Base-by-base conservation (phyloP, 306 rosid species). In the Amphicarpaea edgeworthii region DNA sequence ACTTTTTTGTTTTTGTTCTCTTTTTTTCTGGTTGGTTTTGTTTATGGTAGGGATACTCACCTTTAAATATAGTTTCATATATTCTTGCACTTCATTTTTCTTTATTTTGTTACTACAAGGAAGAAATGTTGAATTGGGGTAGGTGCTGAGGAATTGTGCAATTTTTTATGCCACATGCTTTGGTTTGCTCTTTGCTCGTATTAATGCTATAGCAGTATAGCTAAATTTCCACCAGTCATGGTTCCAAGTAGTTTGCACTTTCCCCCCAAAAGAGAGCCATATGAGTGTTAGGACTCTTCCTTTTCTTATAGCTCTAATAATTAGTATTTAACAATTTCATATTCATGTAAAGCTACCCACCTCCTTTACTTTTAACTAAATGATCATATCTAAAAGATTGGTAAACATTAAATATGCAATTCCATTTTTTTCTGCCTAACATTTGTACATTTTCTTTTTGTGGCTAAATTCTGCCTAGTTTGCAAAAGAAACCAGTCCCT, bases 121-220 rank as follows among this genome's bases (percentile, higher is more conserved):
- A 74, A 69, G 41, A 69, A 72, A 34, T 47, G 72, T 70, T 57
- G 67, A 58, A 47, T 69, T 74, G 64, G 66, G 64, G 78, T 26
- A 43, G 73, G 34, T 74, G 53, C 67, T 67, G 47, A 62, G 64
- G 12, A 55, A 24, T 53, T 57, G 77, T 51, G 7, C 53, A 64
- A 37, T 54, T 55, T 57, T 57, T 64, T 34, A 14, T 64, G 47
- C 19, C 82, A 43, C 79, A 71, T 82, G 75, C 64, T 42, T 70
- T 41, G 47, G 32, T 75, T 10, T 69, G 46, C 50, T 16, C 61
- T 68, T 72, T 50, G 37, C 55, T 40, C 24, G 12, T 40, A 41
- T 81, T 50, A 81, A 81, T 76, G 73, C 11, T 20, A 57, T 50
- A 40, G 50, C 19, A 47, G 67, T 24, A n/a, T n/a, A n/a, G n/a